These are phyloP conservation scores for Zygosaccharomyces pseudobailii DNA, from an alignment of 1,139 yeast species.

Conservation along the genomic window DNA sequence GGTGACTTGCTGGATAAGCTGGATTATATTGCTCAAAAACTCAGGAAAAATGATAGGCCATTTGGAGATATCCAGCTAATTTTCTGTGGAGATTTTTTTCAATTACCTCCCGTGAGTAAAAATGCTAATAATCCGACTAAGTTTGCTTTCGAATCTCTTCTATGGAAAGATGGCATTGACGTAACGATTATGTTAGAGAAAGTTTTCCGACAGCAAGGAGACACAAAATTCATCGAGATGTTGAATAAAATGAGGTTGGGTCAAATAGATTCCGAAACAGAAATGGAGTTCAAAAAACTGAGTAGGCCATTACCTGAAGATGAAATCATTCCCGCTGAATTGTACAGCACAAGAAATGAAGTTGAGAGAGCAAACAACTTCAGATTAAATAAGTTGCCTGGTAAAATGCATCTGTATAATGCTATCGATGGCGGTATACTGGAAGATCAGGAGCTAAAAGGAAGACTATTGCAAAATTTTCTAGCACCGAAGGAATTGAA, in stretches of 20 bases:
- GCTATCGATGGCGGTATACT: conserved; percentile 64
- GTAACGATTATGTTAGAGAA: conserved; percentile 66
- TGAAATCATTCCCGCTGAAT: conserved; percentile 77
- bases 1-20: conserved; percentile 69
- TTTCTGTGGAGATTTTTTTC: conserved; percentile 87
- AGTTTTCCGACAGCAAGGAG: conserved; percentile 91
- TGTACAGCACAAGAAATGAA: conserved; percentile 77
- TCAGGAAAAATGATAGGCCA: conserved; percentile 51
- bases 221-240: conserved; percentile 71
- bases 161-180: conserved; percentile 67
- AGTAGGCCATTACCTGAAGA: conserved; percentile 52
- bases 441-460: conserved; percentile 42
- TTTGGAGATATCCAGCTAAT: conserved; percentile 89
- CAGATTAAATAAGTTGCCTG: conserved; percentile 50
- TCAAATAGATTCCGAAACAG: conserved; percentile 50
- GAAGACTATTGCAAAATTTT: conserved; percentile 52
- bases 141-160: conserved; percentile 73
- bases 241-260: conserved; percentile 85
- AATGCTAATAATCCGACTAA: conserved; percentile 29
- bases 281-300: conserved; percentile 50
- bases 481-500: conserved; percentile 62
- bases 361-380: conserved; percentile 72
- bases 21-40: conserved; percentile 54
- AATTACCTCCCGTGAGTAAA: conserved; percentile 74
- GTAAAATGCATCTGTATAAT: conserved; percentile 43